These are phyloP conservation scores for Geotrichum cucujoidarum DNA, from an alignment of 1,139 yeast genomes.

Conservation along the genomic window DNA sequence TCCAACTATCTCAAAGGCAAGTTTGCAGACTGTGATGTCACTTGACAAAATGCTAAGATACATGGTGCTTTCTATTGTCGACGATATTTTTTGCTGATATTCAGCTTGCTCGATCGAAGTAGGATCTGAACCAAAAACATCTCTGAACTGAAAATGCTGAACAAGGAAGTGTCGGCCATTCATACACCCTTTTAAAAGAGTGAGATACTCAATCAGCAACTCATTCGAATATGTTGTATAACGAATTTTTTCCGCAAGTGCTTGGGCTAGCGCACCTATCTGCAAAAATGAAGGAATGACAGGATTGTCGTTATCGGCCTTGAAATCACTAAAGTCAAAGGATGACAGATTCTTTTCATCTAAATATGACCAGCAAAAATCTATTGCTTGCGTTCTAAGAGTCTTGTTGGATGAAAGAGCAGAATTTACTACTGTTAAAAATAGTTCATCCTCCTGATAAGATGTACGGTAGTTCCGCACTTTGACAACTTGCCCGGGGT, in stretches of 20 bases:
- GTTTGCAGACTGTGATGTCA: constrained; percentile 51
- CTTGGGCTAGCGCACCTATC: constrained; percentile 14
- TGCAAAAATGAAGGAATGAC: constrained; percentile 10
- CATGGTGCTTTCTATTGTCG: constrained; percentile 45
- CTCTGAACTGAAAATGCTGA: constrained; percentile 34
- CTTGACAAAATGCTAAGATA: constrained; percentile 52
- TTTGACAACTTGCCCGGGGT: constrained; percentile 25
- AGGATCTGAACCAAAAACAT: constrained; percentile 25
- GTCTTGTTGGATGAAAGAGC: constrained; percentile 4
- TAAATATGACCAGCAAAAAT: constrained; percentile 16
- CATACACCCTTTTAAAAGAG: constrained; percentile 26
- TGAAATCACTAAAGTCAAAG: constrained; percentile 6
- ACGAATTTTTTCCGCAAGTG: constrained; percentile 6
- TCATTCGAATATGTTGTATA: constrained; percentile 4
- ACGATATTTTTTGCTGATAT: constrained; percentile 31
- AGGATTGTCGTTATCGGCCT: constrained; percentile 7
- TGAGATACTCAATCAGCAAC: constrained; percentile 28
- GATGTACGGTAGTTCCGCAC: constrained; percentile 21
- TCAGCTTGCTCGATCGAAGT: constrained; percentile 26
- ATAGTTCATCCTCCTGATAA: constrained; percentile 14
- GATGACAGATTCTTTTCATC: constrained; percentile 6
- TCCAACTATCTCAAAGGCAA: constrained; percentile 47
- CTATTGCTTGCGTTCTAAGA: constrained; percentile 8
- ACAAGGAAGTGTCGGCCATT: constrained; percentile 22
- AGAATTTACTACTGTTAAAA: constrained; percentile 6